Evolutionary conservation across 1,284 basidiomycete species (phyloP).

Genomic region (Coniferiporia weirii): DNA sequence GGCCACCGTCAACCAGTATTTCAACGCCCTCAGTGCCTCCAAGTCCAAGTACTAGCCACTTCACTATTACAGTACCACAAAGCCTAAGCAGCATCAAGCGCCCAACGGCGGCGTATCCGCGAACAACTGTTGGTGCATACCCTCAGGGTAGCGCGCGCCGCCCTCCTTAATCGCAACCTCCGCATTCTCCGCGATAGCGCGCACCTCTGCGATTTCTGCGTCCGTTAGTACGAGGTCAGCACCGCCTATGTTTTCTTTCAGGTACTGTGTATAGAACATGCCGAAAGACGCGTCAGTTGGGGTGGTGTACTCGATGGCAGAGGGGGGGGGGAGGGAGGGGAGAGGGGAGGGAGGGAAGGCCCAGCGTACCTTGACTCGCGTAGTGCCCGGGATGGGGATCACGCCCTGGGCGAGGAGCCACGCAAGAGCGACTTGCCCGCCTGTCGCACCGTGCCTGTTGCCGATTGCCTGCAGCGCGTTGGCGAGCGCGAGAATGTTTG

Average conservation of each 20-base stretch:
- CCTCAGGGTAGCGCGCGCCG: constrained; percentile 13
- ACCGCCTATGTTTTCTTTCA: constrained; percentile 38
- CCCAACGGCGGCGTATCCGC: constrained; percentile 12
- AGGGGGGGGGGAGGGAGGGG: no score
- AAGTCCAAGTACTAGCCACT: no score
- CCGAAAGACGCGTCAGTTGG: not conserved
- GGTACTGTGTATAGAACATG: constrained; percentile 26
- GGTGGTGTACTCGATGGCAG: constrained; percentile 14
- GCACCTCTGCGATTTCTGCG: constrained; percentile 34
- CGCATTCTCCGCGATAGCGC: constrained; percentile 31
- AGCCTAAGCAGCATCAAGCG: not conserved
- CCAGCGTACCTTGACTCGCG: constrained; percentile 31
- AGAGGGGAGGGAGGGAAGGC: no score
- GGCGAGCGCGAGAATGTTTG: constrained; percentile 50
- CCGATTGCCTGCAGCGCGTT: constrained; percentile 42
- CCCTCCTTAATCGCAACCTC: constrained; percentile 19
- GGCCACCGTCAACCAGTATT: no score
- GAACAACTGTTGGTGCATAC: constrained; percentile 10
- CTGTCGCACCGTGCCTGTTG: constrained; percentile 39
- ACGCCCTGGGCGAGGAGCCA: constrained; percentile 57
- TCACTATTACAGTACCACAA: no score
- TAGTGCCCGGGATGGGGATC: constrained; percentile 50
- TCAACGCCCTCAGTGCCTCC: no score
- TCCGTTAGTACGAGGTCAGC: constrained; percentile 31
- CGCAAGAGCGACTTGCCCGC: constrained; percentile 54